Evolutionary conservation across 805 yeast genomes (phyloP).

Genomic region (Saturnispora bothae): DNA sequence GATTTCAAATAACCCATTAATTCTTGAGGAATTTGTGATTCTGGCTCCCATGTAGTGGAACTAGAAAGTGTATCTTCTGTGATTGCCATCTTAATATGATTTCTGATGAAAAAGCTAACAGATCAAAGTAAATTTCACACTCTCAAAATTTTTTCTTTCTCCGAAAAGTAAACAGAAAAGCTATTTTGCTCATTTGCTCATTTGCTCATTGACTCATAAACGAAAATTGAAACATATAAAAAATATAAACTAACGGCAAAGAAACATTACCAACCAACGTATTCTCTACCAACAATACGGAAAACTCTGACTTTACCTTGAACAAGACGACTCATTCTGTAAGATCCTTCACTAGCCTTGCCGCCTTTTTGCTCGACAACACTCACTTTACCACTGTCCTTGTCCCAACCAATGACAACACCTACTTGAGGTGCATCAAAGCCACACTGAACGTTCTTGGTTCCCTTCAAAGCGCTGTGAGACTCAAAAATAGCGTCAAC

Average conservation of each 20-base stretch:
- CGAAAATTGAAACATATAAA: neutral
- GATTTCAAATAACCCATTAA: constrained; percentile 25
- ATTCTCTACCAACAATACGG: constrained; percentile 64
- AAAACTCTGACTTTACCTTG: constrained; percentile 73
- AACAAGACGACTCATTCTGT: constrained; percentile 61
- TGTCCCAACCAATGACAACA: constrained; percentile 65
- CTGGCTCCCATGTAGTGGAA: constrained; percentile 33
- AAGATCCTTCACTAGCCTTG: constrained; percentile 51
- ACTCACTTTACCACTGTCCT: constrained; percentile 55
- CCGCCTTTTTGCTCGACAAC: constrained; percentile 47
- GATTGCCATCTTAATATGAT: no score
- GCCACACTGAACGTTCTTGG: constrained; percentile 43
- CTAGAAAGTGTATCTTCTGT: neutral
- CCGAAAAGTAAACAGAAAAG: neutral
- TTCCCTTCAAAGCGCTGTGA: constrained; percentile 33
- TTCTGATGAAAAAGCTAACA: no score
- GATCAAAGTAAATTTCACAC: neutral
- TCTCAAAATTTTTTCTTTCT: neutral
- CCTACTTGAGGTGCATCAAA: constrained; percentile 41
- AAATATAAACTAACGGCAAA: neutral
- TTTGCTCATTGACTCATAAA: neutral
- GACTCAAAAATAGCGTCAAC: constrained; percentile 65
- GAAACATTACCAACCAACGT: constrained; percentile 51
- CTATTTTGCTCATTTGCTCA: neutral
- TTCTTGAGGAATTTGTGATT: constrained; percentile 31